Base-by-base conservation (phyloP, 805 yeast species). In the Spencermartinsiella europaea region DNA sequence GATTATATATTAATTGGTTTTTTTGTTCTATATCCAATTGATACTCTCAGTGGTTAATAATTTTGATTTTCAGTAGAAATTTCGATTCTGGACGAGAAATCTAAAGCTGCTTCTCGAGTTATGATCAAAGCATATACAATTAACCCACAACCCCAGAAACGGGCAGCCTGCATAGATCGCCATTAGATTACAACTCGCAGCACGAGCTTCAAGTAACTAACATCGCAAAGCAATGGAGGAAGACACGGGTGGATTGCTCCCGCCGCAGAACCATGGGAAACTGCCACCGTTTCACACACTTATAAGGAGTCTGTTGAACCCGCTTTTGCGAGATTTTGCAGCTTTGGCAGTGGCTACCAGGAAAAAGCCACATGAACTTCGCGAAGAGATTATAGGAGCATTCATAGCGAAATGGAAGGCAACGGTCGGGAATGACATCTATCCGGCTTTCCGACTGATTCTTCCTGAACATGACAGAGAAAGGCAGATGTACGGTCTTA, bases 391-490 rank as follows among this genome's bases (percentile, higher is more conserved):
- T 1, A 62, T 77, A 2, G 47, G 56, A 0, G 51, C 55, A 15
- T 83, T 79, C 56, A 65, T 80, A 25, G 58, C 59, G 3, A 60
- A 68, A 34, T 83, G 85, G 83, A 63, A 80, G 33, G 55, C 53
- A 14, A 64, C 70, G 1, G 80, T 81, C 0, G 88, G 88, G 0
- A 63, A 71, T 15, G 75, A 89, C 61, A 72, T 89, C 2, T 80
- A 74, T 54, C 90, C 91, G 0, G 82, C 82, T 1, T 69, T 85
- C 14, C 67, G 80, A 27, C 68, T 89, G 40, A 67, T 65, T 47
- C 46, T 14, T 21, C 88, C 95, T 0, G 74, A 79, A 44, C 70
- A 78, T 43, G 95, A 86, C 54, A 67, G 73, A 17, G 65, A 64
- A 21, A 66, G 89, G 5, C 58, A 68, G 36, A 64, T 73, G 36